A percentile compares a stretch with the other conserved stretches of the same genome.
Conservation (phyloP, 495 filamentous ascomycete species). For the Daldinia bambusicola region DNA sequence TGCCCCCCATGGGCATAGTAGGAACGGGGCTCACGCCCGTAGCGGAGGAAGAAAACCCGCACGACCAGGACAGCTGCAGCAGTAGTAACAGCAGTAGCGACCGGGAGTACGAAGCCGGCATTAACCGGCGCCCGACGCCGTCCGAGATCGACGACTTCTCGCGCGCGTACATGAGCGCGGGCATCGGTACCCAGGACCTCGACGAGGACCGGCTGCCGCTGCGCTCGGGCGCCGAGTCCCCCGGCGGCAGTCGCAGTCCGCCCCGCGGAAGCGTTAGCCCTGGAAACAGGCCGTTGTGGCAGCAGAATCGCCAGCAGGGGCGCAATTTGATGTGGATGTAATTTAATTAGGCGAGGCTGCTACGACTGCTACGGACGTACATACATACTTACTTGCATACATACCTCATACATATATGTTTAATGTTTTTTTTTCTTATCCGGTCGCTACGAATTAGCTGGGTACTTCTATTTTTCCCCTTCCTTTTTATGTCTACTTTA, state of each 20-base stretch:
- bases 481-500: no score
- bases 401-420: no score
- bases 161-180: constrained; percentile 51
- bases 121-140: constrained; percentile 32
- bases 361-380: background rate
- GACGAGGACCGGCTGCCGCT: constrained; percentile 36
- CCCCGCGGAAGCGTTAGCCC: constrained; percentile 6
- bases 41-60: constrained; percentile 41
- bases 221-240: constrained; percentile 15
- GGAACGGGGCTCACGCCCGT: constrained; percentile 47
- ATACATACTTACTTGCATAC: background rate
- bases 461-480: background rate
- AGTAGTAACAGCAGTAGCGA: no score
- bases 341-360: constrained; percentile 23
- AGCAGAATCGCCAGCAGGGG: constrained; percentile 60
- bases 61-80: constrained; percentile 9
- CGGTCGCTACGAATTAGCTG: constrained; percentile 1
- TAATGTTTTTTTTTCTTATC: constrained; percentile 9
- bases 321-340: constrained; percentile 61
- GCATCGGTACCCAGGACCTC: constrained; percentile 56
- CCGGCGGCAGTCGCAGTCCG: constrained; percentile 25
- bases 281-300: constrained; percentile 55
- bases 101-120: background rate
- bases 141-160: constrained; percentile 57
- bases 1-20: constrained; percentile 17